Evolutionary conservation across 768 basidiomycete species (phyloP).

Genomic region (Suillus ampliporus): DNA sequence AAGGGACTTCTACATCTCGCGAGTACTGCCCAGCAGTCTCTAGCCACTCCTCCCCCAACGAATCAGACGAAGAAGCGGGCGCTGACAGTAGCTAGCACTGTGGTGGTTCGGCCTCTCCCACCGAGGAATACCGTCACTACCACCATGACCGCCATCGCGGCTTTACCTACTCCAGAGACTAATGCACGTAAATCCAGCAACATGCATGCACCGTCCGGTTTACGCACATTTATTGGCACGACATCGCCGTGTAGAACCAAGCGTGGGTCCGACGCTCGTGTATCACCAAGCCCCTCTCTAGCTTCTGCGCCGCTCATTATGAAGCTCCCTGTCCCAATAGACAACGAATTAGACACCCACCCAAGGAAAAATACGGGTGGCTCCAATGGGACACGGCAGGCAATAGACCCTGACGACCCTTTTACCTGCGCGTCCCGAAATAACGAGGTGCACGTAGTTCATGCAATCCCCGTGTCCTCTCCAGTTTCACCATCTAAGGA

Average conservation of each 20-base stretch:
- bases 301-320: background rate
- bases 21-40: constrained; percentile 1
- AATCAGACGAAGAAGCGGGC: constrained; percentile 10
- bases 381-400: background rate
- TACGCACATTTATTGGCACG: background rate
- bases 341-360: background rate
- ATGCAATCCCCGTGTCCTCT: background rate
- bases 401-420: constrained; percentile 6
- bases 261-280: background rate
- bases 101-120: background rate
- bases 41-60: constrained; percentile 18
- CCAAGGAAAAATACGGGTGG: background rate
- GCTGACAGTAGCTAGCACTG: background rate
- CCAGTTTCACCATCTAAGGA: background rate
- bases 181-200: constrained; percentile 12
- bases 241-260: constrained; percentile 2
- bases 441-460: background rate
- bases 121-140: background rate
- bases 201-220: background rate
- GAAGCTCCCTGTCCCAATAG: background rate
- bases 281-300: background rate
- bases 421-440: background rate
- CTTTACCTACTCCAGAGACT: constrained; percentile 25
- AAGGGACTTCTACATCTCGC: background rate
- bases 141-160: background rate